These are phyloP conservation scores for Pestalotiopsis sp. DNA, from an alignment of 2,329 filamentous ascomycete species.

Conservation along the genomic window DNA sequence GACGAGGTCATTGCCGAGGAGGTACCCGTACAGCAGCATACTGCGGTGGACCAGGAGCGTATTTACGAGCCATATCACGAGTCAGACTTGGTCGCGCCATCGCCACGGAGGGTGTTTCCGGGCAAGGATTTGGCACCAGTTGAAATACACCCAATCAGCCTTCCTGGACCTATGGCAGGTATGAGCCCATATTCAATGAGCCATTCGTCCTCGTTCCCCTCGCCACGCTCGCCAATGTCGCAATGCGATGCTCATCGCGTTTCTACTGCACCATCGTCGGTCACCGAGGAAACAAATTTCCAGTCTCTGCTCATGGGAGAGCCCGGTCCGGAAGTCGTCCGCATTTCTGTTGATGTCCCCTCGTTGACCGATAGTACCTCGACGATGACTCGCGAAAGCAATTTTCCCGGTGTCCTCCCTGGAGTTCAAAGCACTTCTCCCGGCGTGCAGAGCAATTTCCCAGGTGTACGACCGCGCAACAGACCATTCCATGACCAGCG, in stretches of 20 bases:
- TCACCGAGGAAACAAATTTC: constrained; percentile 71
- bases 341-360: constrained; percentile 73
- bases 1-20: constrained; percentile 56
- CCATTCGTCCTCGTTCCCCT: constrained; percentile 68
- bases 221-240: constrained; percentile 69
- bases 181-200: constrained; percentile 68
- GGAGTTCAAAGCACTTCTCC: constrained; percentile 32
- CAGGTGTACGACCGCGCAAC: constrained; percentile 36
- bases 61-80: constrained; percentile 35
- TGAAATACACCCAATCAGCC: constrained; percentile 49
- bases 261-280: constrained; percentile 75
- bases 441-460: constrained; percentile 36
- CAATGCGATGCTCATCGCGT: constrained; percentile 70
- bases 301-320: constrained; percentile 74
- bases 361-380: constrained; percentile 77
- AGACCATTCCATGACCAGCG: constrained; percentile 55
- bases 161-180: constrained; percentile 49
- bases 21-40: constrained; percentile 28
- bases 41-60: constrained; percentile 42
- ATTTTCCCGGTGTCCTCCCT: constrained; percentile 38
- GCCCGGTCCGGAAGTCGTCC: constrained; percentile 68
- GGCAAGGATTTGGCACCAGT: constrained; percentile 52
- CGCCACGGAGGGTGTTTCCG: constrained; percentile 43
- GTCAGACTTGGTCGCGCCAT: constrained; percentile 45
- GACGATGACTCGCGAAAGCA: constrained; percentile 73